Evolutionary conservation across 257 asterid genomes (phyloP), one percentile per base, ranked within the genome.

Genomic region (Scutellaria minor): DNA sequence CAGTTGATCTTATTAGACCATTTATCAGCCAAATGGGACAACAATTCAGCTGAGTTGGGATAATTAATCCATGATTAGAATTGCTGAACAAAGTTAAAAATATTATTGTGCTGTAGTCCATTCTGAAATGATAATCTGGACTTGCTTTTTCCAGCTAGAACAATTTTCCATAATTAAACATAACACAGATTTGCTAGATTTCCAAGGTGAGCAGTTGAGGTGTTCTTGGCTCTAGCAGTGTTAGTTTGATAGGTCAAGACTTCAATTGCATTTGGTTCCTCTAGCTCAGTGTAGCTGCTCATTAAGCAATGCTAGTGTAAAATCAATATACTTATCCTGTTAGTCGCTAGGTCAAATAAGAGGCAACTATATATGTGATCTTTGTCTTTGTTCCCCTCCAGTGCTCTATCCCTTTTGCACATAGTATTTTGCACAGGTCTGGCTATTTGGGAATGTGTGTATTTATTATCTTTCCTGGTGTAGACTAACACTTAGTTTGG

Each of bases 101-200:
- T 24, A 24, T 24, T 24, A 24, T 24, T 24, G n/a, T 46, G 60
- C 68, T 58, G 13, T 27, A 35, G 31, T 15, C 41, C 58, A 27
- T 51, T 14, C 74, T 40, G 74, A 11, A 55, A 18, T 48, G 5
- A 35, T 48, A 69, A 18, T 55, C 42, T 22, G 52, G 24, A 54
- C 15, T 31, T 68, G 24, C 6, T 12, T 27, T 40, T 39, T 14
- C 22, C 15, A 54, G 45, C 12, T 24, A 10, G 42, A 48, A 55
- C 53, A 55, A 15, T 71, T 5, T 35, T 15, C 60, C 18, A 71
- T 48, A 60, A 60, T 44, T 24, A 45, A 55, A 44, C n/a, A 9
- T 70, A 42, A 42, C 15, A 9, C 9, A 9, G 46, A 12, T 45
- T 67, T 51, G 27, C 37, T 8, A 14, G 5, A 6, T 6, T 58